Evolutionary conservation across 768 basidiomycete genomes (phyloP), one percentile per base, ranked within the genome.

Genomic region (Phallus indusiatus): DNA sequence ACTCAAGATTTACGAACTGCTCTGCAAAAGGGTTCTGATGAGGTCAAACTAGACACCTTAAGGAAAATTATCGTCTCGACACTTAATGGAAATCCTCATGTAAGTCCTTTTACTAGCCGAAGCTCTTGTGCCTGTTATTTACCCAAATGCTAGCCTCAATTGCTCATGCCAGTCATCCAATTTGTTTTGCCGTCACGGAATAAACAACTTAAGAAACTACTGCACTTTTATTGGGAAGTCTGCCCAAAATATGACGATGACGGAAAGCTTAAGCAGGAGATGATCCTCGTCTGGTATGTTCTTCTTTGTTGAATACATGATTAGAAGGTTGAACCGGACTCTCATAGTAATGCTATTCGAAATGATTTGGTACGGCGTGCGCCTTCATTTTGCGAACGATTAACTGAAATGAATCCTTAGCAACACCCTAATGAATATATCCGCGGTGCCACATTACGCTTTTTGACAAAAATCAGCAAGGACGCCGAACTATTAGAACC

Each of bases 391-490:
- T 12, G 3, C 18, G 34, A 1, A 17, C n/a, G 9, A 10, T 51
- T 54, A 37, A 54, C 59, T 63, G 54, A 66, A 54, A 12, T 49
- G 57, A 46, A 14, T 37, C 42, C 47, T 6, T 63, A 94, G 90
- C 94, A 98, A 94, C 96, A 99, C 67, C 94, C 95, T 9, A 98
- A 99, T 67, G 96, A 99, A 76, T 99, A 97, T 71, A 96, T 99
- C 66, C 90, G 96, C 37, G 96, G 96, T 49, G 91, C 94, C n/a
- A 94, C 92, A 11, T 82, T 98, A 35, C 88, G 96, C 22, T 95
- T 94, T 75, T 80, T 98, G 12, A 91, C 95, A 74, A 99, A 99
- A 76, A 88, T 99, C 55, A 80, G 88, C 17, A 88, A 89, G 71
- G 96, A 98, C 65, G 76, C 83, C 2, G 96, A 99, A 70, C 82